Percentiles rank a stretch among this genome's conserved stretches.
Conservation (phyloP, 108 stramenopile genomes). For the Licmophora abbreviata region DNA sequence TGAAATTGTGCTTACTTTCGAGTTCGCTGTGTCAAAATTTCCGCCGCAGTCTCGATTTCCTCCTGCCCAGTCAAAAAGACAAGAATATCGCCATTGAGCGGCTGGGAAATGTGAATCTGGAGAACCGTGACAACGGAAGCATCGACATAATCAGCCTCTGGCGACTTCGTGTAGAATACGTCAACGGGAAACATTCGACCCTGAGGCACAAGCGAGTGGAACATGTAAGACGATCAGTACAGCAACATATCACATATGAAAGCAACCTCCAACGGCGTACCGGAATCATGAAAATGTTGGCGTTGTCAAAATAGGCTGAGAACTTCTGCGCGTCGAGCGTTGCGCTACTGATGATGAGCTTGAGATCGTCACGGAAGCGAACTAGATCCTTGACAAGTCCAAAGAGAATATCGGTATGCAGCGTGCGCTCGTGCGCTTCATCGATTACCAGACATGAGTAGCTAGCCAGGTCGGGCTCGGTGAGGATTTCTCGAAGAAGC, state of each 20-base stretch:
- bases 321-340: constrained; percentile 99
- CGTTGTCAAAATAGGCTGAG: constrained; percentile 97
- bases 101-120: constrained; percentile 97
- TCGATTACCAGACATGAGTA: constrained; percentile 95
- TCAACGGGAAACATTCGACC: constrained; percentile 83
- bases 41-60: constrained; percentile 96
- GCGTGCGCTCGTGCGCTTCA: constrained; percentile 97
- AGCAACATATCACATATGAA: constrained; percentile 62
- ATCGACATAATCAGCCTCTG: constrained; percentile 99
- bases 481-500: constrained; percentile 95
- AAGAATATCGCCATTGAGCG: constrained; percentile 93
- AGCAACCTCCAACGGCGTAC: too few species aligned
- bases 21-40: constrained; percentile 85
- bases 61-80: constrained; percentile 99
- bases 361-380: constrained; percentile 87
- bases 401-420: constrained; percentile 97
- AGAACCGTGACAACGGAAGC: constrained; percentile 96
- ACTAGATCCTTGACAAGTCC: constrained; percentile 96
- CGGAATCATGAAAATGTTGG: constrained; percentile 96
- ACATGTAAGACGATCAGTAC: not conserved
- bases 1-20: too few species aligned
- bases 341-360: constrained; percentile 93
- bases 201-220: too few species aligned
- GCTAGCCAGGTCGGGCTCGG: constrained; percentile 92
- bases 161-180: constrained; percentile 96